These are phyloP conservation scores for Zymoseptoria ardabiliae DNA, from an alignment of 2,329 filamentous ascomycete species.

Conservation along the genomic window DNA sequence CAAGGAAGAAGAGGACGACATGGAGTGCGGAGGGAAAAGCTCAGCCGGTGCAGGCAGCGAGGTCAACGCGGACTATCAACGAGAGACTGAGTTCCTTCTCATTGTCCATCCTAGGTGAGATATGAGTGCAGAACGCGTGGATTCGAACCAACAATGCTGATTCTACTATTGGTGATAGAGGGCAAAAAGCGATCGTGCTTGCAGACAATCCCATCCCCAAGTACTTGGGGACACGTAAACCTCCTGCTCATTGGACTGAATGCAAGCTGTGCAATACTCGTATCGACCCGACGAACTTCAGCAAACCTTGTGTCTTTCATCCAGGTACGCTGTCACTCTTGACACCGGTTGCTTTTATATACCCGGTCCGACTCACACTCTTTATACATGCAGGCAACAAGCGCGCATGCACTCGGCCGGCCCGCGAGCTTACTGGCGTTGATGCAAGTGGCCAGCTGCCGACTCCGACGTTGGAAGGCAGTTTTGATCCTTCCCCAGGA, in stretches of 20 bases:
- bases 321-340: background rate
- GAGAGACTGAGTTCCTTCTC: background rate
- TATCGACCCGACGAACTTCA: background rate
- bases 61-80: too few relatives aligned
- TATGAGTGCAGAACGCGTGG: background rate
- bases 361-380: background rate
- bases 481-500: too few relatives aligned
- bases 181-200: background rate
- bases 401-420: background rate
- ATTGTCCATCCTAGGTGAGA: background rate
- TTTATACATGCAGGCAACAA: background rate
- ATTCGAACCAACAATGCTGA: background rate
- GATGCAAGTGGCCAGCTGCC: background rate
- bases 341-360: background rate
- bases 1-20: constrained; percentile 1
- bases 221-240: background rate
- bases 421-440: background rate
- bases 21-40: background rate
- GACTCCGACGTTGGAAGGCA: background rate
- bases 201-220: background rate
- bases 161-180: background rate
- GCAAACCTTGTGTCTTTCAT: background rate
- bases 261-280: background rate
- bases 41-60: constrained; percentile 13
- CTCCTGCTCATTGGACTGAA: background rate